phyloP scores from a whole-genome alignment of 148 eudicot species.

The Nepenthes gracilis region DNA sequence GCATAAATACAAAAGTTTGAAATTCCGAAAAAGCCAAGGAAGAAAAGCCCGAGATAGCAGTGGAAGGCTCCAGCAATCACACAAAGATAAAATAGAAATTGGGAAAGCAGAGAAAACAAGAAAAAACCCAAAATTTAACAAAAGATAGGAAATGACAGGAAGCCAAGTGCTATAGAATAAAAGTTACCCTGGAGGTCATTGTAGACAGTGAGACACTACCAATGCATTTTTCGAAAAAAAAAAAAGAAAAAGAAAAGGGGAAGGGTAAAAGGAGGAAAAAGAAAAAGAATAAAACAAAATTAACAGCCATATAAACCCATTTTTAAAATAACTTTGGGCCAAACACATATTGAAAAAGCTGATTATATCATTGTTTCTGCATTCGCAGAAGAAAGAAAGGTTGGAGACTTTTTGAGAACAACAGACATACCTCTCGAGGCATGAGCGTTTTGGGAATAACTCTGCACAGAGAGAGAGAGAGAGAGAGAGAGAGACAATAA shows the following conservation, averaged over 20 bases:
- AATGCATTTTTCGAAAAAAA: background rate
- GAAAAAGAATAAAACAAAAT: background rate
- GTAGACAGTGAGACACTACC: slow-evolving; percentile 10
- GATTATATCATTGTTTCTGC: slow-evolving; percentile 7
- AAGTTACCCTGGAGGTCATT: slow-evolving; percentile 12
- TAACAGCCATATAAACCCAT: slow-evolving; percentile 5
- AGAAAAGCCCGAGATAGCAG: slow-evolving; percentile 18
- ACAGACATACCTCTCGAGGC: slow-evolving; percentile 98
- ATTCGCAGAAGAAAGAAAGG: slow-evolving; percentile 21
- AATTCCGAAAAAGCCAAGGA: slow-evolving; percentile 36
- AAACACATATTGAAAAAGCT: slow-evolving; percentile 6
- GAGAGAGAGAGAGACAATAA: slow-evolving; percentile 52
- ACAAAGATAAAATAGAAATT: slow-evolving; percentile 17
- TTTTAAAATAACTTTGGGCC: background rate
- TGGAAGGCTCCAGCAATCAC: slow-evolving; percentile 14
- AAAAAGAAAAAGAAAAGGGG: slow-evolving; percentile 1
- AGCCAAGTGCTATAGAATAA: slow-evolving; percentile 21
- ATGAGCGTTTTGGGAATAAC: slow-evolving; percentile 99
- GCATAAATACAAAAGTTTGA: slow-evolving; percentile 10
- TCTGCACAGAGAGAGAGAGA: slow-evolving; percentile 41
- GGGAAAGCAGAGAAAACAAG: slow-evolving; percentile 13
- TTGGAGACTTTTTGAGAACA: slow-evolving; percentile 27
- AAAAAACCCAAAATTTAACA: slow-evolving; percentile 8
- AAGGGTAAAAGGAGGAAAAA: background rate
- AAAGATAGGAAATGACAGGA: slow-evolving; percentile 11